Evolutionary conservation across 2,329 filamentous ascomycete species (phyloP), one percentile per base, ranked within the genome.

Genomic region (Camillea tinctor): DNA sequence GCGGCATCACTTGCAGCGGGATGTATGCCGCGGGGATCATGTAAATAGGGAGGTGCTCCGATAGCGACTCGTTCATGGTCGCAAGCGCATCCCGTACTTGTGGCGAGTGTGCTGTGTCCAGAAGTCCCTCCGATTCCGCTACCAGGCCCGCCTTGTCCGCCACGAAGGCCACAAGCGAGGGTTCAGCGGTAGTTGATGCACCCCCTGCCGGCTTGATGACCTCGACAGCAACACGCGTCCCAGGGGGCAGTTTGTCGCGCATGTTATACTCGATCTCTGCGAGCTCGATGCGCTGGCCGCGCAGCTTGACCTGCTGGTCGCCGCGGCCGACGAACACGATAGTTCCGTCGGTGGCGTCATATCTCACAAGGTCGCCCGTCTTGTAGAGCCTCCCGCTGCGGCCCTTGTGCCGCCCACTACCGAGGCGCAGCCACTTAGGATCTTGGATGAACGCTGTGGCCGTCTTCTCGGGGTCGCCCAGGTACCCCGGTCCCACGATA

Each of bases 291-390:
- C 88, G 77, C 64, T 85, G 88, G 23, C 90, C 90, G 11, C 81
- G 79, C 24, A 90, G 75, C 73, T 91, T 91, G 57, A 89, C 83
- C 71, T 88, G 87, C n/a, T 82, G 82, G 66, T 90, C 88, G 65
- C 86, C 88, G 54, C 88, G 80, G 17, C 87, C 86, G 48, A 88
- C 76, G 61, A 85, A 87, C 8, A 81, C 72, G 48, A 88, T 79
- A 6, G 78, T 78, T 1, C 81, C 80, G 54, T 87, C 80, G 0
- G 74, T 70, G 50, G 13, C 2, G 17, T 83, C 77, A 57, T 86
- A 85, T 23, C 76, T 77, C 1, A 83, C 85, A 0, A 88, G 73
- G 63, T 88, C 85, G 1, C 85, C 86, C 0, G 85, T 87, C 66
- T 83, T 84, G 68, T 88, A 88, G 1, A 88, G 65, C 4, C 80